Evolutionary conservation across 2,329 filamentous ascomycete genomes (phyloP), one percentile per base, ranked within the genome.

Genomic region (Bipolaris zeicola): DNA sequence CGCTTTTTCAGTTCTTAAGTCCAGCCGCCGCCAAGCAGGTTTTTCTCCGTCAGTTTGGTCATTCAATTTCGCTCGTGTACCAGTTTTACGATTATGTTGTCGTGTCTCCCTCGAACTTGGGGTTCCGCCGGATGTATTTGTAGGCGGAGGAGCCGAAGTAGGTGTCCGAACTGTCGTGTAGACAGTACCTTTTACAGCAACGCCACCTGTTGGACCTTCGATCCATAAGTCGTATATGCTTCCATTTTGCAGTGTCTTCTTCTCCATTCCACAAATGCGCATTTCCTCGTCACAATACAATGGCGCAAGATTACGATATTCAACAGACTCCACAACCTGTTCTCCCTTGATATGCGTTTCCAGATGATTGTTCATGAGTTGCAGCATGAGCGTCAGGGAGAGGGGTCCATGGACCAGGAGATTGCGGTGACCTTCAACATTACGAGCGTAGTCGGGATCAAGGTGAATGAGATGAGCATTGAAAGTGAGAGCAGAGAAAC

Each of bases 381-480:
- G 84, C 34, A 96, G 81, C 81, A 97, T 87, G 5, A 98, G 80
- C 0, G 89, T 88, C 38, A 96, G 82, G 1, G 86, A 87, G 51
- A 99, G 79, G 0, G 95, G 94, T 0, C 95, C 95, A 69, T 98
- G 95, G 52, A 98, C 90, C 14, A 98, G 82, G 24, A 92, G 80
- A 58, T 87, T 85, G 5, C 82, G 82, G 72, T 96, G 88, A 10
- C 90, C 90, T 75, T 98, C 95, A 11, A 87, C 79, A 11, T 84
- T 79, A 37, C 83, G 83, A 49, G 87, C 87, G 76, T 91, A 96
- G 41, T 82, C 71, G 1, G 82, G 83, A 74, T 97, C 90, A 20
- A 96, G 82, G 77, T 99, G 95, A 65, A 99, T 97, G 14, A 84
- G 82, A 76, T 99, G 95, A 1, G 92, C 91, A 76, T 99, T 99